phyloP scores from a whole-genome alignment of 768 basidiomycete species.

The Gymnopilus junonius region DNA sequence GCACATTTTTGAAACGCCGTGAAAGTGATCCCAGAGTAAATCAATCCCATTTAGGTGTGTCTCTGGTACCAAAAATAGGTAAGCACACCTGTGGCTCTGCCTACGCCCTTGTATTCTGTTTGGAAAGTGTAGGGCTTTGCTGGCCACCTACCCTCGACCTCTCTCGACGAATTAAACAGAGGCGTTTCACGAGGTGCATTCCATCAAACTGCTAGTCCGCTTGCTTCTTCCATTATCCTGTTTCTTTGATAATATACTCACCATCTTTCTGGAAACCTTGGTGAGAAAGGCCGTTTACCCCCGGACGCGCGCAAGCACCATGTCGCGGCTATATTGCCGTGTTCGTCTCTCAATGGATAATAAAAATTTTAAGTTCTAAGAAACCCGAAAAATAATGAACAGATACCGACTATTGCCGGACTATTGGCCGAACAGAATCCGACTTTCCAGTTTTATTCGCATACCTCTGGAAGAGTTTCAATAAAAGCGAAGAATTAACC shows the following conservation, averaged over 20 bases:
- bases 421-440: too few relatives aligned
- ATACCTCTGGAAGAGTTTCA: too few relatives aligned
- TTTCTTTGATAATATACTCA: background rate
- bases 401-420: too few relatives aligned
- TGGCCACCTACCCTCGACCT: background rate
- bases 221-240: too few relatives aligned
- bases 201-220: too few relatives aligned
- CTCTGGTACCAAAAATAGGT: background rate
- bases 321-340: too few relatives aligned
- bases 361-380: too few relatives aligned
- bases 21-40: background rate
- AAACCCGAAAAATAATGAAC: too few relatives aligned
- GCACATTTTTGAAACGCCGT: background rate
- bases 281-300: background rate
- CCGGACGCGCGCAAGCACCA: background rate
- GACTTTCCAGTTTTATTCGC: too few relatives aligned
- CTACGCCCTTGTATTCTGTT: slow-evolving; percentile 1
- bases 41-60: background rate
- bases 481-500: too few relatives aligned
- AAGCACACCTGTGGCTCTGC: background rate
- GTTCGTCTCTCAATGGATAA: too few relatives aligned
- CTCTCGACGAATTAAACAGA: background rate
- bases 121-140: background rate
- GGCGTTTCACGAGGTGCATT: background rate
- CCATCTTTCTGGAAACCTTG: background rate